Conservation (phyloP, 2,329 filamentous ascomycete species). For the Penicillium polonicum region DNA sequence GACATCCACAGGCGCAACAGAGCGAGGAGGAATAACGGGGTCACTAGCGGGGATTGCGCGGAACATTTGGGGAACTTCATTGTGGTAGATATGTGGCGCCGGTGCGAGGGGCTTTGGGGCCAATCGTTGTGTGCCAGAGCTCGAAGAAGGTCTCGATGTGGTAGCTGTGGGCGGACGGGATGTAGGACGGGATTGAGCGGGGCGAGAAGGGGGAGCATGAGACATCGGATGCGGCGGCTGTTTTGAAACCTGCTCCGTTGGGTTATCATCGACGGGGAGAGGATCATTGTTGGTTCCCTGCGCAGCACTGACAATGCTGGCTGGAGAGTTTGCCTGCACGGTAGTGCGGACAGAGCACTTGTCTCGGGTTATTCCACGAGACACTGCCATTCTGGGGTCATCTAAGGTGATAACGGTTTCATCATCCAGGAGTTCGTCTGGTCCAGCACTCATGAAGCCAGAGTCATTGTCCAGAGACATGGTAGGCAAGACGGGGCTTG, state of each 20-base stretch:
- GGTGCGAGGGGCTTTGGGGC: conserved; percentile 41
- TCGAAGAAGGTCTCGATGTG: conserved; percentile 40
- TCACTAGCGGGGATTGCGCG: conserved; percentile 52
- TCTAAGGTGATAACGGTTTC: conserved; percentile 40
- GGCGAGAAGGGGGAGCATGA: conserved; percentile 26
- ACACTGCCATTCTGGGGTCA: conserved; percentile 19
- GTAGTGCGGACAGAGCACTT: conserved; percentile 26
- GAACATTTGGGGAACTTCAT: conserved; percentile 34
- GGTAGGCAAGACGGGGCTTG: conserved; percentile 72
- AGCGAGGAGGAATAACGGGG: conserved; percentile 37
- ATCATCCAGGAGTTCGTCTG: conserved; percentile 68
- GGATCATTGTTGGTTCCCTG: conserved; percentile 23
- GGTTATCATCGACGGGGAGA: conserved; percentile 20
- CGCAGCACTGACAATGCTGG: conserved; percentile 19
- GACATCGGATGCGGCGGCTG: conserved; percentile 23
- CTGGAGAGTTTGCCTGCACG: conserved; percentile 30
- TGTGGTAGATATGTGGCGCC: conserved; percentile 38
- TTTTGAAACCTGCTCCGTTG: conserved; percentile 21
- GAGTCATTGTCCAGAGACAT: conserved; percentile 64
- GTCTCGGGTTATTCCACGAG: conserved; percentile 19
- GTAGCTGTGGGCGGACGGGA: conserved; percentile 4
- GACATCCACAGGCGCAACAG: conserved; percentile 43
- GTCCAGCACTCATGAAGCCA: conserved; percentile 78
- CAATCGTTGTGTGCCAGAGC: conserved; percentile 33
- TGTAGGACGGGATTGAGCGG: background rate